A percentile compares a stretch with the other conserved stretches of the same genome.
Conservation (phyloP, 352 stramenopile species). For the Pythium sukuiense region DNA sequence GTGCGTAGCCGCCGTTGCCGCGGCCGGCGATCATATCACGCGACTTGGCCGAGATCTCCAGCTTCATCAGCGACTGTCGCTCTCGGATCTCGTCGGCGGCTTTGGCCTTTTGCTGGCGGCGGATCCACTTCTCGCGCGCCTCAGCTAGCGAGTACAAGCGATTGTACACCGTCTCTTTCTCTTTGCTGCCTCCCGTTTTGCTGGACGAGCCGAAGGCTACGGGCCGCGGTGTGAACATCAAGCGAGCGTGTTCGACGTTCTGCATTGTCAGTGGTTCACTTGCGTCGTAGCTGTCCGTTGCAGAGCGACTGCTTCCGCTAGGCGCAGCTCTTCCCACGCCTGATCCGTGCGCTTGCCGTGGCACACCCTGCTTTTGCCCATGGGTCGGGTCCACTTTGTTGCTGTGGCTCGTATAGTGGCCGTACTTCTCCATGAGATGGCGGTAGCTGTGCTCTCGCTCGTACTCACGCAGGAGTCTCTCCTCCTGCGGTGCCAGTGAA, state of each 20-base stretch:
- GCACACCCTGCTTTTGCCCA: background rate
- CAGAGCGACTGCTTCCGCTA: background rate
- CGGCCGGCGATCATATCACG: slow-evolving; percentile 55
- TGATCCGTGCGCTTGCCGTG: background rate
- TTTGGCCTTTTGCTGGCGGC: slow-evolving; percentile 68
- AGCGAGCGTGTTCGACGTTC: slow-evolving; percentile 37
- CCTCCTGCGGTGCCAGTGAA: background rate
- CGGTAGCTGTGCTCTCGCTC: slow-evolving; percentile 71
- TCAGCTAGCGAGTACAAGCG: slow-evolving; percentile 70
- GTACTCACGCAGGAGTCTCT: slow-evolving; percentile 37
- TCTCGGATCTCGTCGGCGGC: slow-evolving; percentile 51
- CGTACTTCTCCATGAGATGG: slow-evolving; percentile 73
- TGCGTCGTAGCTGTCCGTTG: background rate
- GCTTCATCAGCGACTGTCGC: slow-evolving; percentile 36
- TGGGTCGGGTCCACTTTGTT: slow-evolving; percentile 47
- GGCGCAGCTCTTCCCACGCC: background rate
- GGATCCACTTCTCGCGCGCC: slow-evolving; percentile 73
- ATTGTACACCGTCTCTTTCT: slow-evolving; percentile 52
- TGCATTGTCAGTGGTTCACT: slow-evolving; percentile 36
- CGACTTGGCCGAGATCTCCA: slow-evolving; percentile 66
- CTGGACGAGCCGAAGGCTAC: slow-evolving; percentile 14
- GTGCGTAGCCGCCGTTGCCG: slow-evolving; percentile 47
- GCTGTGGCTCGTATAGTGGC: slow-evolving; percentile 67
- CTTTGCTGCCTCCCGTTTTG: slow-evolving; percentile 25
- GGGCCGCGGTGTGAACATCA: slow-evolving; percentile 23